These are phyloP conservation scores for Hypoxylon sp. DNA, from an alignment of 2,329 filamentous ascomycete genomes.

Conservation along the genomic window DNA sequence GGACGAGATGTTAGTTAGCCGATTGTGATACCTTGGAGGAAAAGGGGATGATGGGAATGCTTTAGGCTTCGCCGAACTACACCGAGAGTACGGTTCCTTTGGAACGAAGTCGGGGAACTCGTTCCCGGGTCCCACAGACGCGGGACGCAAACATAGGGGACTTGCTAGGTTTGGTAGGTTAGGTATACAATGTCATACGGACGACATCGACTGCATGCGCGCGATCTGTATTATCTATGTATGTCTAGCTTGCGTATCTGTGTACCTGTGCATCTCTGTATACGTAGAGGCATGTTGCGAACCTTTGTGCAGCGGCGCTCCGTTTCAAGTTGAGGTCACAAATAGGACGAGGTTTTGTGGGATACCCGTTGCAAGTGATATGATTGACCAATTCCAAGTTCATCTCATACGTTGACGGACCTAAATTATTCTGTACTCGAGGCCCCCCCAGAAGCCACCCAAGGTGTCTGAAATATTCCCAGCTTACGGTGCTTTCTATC, in stretches of 20 bases:
- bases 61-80: slow-evolving; percentile 14
- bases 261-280: slow-evolving; percentile 30
- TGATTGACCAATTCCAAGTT: not conserved
- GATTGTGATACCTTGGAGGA: slow-evolving; percentile 23
- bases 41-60: slow-evolving; percentile 4
- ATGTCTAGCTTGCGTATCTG: slow-evolving; percentile 21
- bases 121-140: slow-evolving; percentile 21
- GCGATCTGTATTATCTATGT: slow-evolving; percentile 27
- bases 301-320: slow-evolving; percentile 37
- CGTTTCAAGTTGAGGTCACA: slow-evolving; percentile 45
- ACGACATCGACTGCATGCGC: slow-evolving; percentile 34
- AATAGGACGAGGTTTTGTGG: slow-evolving; percentile 15
- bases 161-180: slow-evolving; percentile 8
- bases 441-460: not conserved
- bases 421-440: not conserved
- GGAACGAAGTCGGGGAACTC: slow-evolving; percentile 14
- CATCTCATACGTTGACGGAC: not conserved
- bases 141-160: slow-evolving; percentile 14
- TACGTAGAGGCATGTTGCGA: slow-evolving; percentile 27
- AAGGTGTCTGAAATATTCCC: not conserved
- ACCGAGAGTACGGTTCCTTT: slow-evolving; percentile 19
- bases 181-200: slow-evolving; percentile 25
- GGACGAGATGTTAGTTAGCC: slow-evolving; percentile 32
- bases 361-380: slow-evolving; percentile 2
- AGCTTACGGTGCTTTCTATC: not conserved